phyloP scores from a whole-genome alignment of 2,329 filamentous ascomycete genomes.

The Neonectria magnoliae region DNA sequence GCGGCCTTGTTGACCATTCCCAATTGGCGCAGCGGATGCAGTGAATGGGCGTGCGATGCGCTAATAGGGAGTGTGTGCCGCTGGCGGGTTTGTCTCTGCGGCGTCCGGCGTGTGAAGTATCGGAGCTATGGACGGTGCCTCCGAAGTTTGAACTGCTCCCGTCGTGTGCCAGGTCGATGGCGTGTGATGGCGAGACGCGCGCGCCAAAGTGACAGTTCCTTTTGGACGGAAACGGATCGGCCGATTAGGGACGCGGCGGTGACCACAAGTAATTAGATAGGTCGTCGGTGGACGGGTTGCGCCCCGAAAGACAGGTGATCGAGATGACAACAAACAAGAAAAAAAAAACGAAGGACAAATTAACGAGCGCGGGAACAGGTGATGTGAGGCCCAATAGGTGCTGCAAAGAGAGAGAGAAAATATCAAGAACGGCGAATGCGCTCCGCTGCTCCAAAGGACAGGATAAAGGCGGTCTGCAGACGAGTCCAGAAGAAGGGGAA shows the following conservation, averaged over 20 bases:
- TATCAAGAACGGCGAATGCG: not conserved
- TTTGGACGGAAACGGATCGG: conserved; percentile 11
- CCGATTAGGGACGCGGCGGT: conserved; percentile 15
- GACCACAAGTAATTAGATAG: conserved; percentile 4
- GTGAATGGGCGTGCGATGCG: not conserved
- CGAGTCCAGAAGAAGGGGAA: conserved; percentile 21
- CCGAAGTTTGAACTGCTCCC: not conserved
- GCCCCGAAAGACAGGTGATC: conserved; percentile 13
- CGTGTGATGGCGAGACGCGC: conserved; percentile 22
- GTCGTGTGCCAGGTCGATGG: conserved; percentile 5
- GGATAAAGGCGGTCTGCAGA: conserved; percentile 23
- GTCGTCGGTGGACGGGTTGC: conserved; percentile 2
- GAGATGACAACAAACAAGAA: conserved; percentile 6
- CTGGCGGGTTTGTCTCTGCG: conserved; percentile 13
- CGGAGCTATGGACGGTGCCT: not conserved
- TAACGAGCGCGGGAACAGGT: not conserved
- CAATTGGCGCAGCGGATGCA: conserved; percentile 21
- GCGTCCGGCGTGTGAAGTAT: conserved; percentile 19
- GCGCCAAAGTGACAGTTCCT: conserved; percentile 16
- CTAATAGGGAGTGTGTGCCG: conserved; percentile 14
- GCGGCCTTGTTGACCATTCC: conserved; percentile 40
- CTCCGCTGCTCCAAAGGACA: conserved; percentile 4
- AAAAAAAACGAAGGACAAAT: not conserved
- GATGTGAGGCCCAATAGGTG: not conserved
- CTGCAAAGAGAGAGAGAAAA: not conserved